Evolutionary conservation across 2,329 filamentous ascomycete genomes (phyloP).

Genomic region (Clonostachys chloroleuca): DNA sequence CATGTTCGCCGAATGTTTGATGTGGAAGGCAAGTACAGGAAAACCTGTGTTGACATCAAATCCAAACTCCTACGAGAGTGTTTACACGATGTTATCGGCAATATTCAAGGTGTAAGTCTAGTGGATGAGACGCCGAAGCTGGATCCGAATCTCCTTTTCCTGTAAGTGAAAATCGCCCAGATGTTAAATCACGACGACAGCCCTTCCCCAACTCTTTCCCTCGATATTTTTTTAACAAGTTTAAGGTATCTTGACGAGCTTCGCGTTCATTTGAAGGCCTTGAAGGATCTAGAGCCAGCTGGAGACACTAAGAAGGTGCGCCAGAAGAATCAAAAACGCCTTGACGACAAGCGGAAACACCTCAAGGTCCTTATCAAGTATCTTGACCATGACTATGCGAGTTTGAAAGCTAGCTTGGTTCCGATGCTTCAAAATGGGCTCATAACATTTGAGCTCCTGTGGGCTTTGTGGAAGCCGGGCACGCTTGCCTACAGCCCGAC

Average conservation of each 20-base stretch:
- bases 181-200: background rate
- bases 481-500: conserved; percentile 74
- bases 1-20: conserved; percentile 80
- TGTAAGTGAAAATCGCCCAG: conserved; percentile 30
- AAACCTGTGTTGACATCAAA: conserved; percentile 77
- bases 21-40: conserved; percentile 74
- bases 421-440: conserved; percentile 76
- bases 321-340: conserved; percentile 55
- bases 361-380: conserved; percentile 73
- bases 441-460: conserved; percentile 84
- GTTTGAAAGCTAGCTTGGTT: conserved; percentile 72
- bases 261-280: conserved; percentile 55
- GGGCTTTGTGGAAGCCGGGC: conserved; percentile 86
- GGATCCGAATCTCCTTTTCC: conserved; percentile 66
- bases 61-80: conserved; percentile 73
- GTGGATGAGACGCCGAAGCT: conserved; percentile 75
- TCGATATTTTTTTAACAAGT: conserved; percentile 2
- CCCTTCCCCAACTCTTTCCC: no score
- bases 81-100: conserved; percentile 30
- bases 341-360: conserved; percentile 55
- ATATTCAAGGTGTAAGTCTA: conserved; percentile 57
- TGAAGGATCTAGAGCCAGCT: conserved; percentile 53
- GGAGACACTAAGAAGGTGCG: conserved; percentile 49
- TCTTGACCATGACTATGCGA: conserved; percentile 75
- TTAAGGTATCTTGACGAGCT: conserved; percentile 72